Base-by-base conservation (phyloP, 2,329 filamentous ascomycete species). In the Pyricularia pennisetigena region DNA sequence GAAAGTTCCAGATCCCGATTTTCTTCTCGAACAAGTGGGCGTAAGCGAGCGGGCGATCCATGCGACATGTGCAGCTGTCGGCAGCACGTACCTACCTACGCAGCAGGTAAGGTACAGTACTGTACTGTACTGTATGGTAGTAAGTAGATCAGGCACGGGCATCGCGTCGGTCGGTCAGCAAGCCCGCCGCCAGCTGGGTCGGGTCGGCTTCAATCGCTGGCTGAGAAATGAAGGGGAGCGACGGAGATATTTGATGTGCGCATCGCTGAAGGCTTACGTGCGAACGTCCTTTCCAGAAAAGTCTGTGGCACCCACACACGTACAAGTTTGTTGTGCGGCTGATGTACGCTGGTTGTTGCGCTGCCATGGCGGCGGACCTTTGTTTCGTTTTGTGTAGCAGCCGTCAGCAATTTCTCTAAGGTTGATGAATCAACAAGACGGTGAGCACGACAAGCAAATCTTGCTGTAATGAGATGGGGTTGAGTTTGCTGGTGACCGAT, bases 1-100 rank as follows among this genome's bases (percentile, higher is more conserved):
- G 3, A 26, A 61, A 35, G 32, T 35, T 35, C 32, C 32, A 35
- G n/a, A n/a, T 26, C n/a, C n/a, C 26, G 23, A 61, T 24, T 61
- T 59, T 61, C 57, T 61, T 61, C 57, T 61, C 57, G 57, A 61
- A 61, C 57, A 61, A 61, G 57, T 61, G 57, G 57, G 26, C n/a
- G n/a, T n/a, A n/a, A n/a, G n/a, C n/a, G 9, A 61, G 24, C 12
- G n/a, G 57, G 57, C 57, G 57, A 61, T 61, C 57, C 57, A 61
- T 26, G 57, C 57, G 57, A 61, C 57, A 61, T 61, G 57, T 61
- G 57, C 57, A 61, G 3, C 23, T 61, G 23, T 26, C 23, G 57
- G 23, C 12, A n/a, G n/a, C n/a, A n/a, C n/a, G n/a, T n/a, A 61
- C 57, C 1, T 26, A 26, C 24, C 9, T 23, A 24, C n/a, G 57